These are phyloP conservation scores for Crithidia brevicula DNA, from an alignment of 208 protist species.

Conservation along the genomic window DNA sequence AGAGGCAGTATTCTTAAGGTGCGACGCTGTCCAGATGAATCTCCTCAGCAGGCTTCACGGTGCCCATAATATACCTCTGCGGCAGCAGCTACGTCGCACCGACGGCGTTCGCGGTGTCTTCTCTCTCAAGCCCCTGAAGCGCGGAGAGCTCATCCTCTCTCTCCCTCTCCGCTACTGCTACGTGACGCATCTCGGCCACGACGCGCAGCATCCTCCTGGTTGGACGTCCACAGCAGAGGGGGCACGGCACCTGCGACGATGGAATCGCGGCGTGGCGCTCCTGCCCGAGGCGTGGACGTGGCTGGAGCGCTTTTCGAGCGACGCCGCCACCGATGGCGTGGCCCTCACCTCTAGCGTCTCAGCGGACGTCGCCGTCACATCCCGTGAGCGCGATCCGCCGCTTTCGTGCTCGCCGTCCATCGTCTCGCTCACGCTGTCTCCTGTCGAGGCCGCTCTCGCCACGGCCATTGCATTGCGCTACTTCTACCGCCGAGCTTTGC, in stretches of 20 bases:
- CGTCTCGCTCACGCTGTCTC: slow-evolving; percentile 58
- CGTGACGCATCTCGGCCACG: slow-evolving; percentile 31
- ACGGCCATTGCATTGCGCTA: slow-evolving; percentile 68
- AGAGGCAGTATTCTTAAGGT: background rate
- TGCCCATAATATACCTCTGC: slow-evolving; percentile 29
- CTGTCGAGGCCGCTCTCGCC: slow-evolving; percentile 71
- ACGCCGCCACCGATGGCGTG: slow-evolving; percentile 34
- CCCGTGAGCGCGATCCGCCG: no score
- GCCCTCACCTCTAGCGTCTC: slow-evolving; percentile 48
- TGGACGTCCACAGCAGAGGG: background rate
- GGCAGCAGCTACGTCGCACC: slow-evolving; percentile 28
- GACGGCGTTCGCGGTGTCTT: slow-evolving; percentile 78
- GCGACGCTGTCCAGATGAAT: slow-evolving; percentile 17
- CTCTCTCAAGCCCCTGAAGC: slow-evolving; percentile 23
- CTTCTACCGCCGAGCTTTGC: slow-evolving; percentile 54
- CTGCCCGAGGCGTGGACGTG: slow-evolving; percentile 70
- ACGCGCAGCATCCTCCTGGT: background rate
- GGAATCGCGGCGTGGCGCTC: slow-evolving; percentile 54
- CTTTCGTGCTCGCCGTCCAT: slow-evolving; percentile 17
- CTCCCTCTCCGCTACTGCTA: slow-evolving; percentile 69
- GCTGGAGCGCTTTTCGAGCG: slow-evolving; percentile 57
- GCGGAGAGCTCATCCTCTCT: slow-evolving; percentile 54
- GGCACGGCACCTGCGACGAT: slow-evolving; percentile 44
- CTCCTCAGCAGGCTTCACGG: slow-evolving; percentile 34
- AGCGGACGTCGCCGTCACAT: no score